A percentile compares a stretch with the other conserved stretches of the same genome.
phyloP scores from a whole-genome alignment of 2,329 filamentous ascomycete species.

The Fusarium armeniacum region DNA sequence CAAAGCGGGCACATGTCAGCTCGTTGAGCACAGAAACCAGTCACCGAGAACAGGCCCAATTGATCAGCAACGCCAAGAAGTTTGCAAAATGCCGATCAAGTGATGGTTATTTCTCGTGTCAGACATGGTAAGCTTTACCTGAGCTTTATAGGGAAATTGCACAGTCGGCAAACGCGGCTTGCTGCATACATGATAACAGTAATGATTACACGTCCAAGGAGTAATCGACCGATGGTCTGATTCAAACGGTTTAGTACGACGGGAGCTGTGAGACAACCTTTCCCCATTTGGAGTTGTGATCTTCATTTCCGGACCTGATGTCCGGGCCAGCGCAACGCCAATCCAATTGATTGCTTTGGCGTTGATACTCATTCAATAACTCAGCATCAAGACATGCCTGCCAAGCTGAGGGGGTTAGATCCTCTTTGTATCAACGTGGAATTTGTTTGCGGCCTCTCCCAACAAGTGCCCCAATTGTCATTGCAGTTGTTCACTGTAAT shows the following conservation, averaged over 20 bases:
- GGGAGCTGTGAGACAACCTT: conserved; percentile 6
- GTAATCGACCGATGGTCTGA: conserved; percentile 26
- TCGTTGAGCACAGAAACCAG: conserved; percentile 5
- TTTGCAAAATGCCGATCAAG: background rate
- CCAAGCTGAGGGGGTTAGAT: conserved; percentile 2
- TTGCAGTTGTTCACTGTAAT: background rate
- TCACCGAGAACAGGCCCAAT: background rate
- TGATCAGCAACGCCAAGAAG: conserved; percentile 21
- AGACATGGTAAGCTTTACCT: background rate
- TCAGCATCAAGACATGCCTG: background rate
- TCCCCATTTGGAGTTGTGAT: conserved; percentile 14
- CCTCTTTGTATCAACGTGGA: conserved; percentile 18
- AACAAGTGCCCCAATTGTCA: background rate
- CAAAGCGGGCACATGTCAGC: conserved; percentile 14
- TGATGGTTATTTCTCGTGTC: background rate
- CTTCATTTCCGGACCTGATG: conserved; percentile 24
- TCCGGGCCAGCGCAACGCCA: conserved; percentile 5
- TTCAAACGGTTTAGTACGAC: conserved; percentile 25
- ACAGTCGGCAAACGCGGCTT: conserved; percentile 3
- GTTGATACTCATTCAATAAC: conserved; percentile 12
- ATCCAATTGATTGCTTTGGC: conserved; percentile 7
- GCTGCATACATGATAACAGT: conserved; percentile 9
- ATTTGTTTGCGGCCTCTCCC: conserved; percentile 1
- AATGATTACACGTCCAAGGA: conserved; percentile 1
- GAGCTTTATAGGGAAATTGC: conserved; percentile 17